phyloP scores from a whole-genome alignment of 2,329 filamentous ascomycete species.

The Lecanicillium sp. region DNA sequence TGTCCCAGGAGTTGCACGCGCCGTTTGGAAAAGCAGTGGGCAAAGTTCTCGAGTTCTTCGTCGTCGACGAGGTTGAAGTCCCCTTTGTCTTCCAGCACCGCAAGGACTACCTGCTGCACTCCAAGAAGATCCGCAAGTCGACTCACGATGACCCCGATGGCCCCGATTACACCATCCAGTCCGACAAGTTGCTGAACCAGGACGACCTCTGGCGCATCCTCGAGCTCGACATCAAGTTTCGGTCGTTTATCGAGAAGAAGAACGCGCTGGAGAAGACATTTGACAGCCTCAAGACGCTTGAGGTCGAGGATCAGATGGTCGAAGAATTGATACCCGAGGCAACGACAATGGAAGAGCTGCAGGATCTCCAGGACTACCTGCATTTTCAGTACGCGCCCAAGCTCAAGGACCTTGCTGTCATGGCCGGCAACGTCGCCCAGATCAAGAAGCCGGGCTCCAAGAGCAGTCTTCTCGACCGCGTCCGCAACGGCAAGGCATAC shows the following conservation, averaged over 20 bases:
- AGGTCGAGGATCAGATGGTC: constrained; percentile 66
- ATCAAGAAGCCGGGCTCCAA: constrained; percentile 78
- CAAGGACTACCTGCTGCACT: constrained; percentile 94
- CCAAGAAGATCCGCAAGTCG: constrained; percentile 61
- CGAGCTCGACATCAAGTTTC: constrained; percentile 91
- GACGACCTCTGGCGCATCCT: constrained; percentile 93
- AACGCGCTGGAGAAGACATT: constrained; percentile 77
- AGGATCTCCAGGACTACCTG: constrained; percentile 93
- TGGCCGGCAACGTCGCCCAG: constrained; percentile 57
- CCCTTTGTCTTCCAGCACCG: constrained; percentile 98
- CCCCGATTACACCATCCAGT: constrained; percentile 66
- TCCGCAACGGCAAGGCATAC: constrained; percentile 74
- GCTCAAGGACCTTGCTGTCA: constrained; percentile 69
- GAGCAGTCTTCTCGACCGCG: constrained; percentile 73
- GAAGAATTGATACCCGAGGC: constrained; percentile 77
- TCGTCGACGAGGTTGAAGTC: constrained; percentile 89
- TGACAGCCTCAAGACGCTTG: constrained; percentile 60
- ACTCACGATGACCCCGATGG: constrained; percentile 61
- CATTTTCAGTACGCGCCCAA: constrained; percentile 88
- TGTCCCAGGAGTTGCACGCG: constrained; percentile 64
- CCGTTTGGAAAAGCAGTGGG: constrained; percentile 84
- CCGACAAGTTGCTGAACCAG: constrained; percentile 85
- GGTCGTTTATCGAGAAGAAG: constrained; percentile 85
- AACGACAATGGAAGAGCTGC: constrained; percentile 86
- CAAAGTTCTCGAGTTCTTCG: constrained; percentile 92